Evolutionary conservation across 2,329 filamentous ascomycete species (phyloP), one percentile per base, ranked within the genome.

Genomic region (Alternaria viburni): DNA sequence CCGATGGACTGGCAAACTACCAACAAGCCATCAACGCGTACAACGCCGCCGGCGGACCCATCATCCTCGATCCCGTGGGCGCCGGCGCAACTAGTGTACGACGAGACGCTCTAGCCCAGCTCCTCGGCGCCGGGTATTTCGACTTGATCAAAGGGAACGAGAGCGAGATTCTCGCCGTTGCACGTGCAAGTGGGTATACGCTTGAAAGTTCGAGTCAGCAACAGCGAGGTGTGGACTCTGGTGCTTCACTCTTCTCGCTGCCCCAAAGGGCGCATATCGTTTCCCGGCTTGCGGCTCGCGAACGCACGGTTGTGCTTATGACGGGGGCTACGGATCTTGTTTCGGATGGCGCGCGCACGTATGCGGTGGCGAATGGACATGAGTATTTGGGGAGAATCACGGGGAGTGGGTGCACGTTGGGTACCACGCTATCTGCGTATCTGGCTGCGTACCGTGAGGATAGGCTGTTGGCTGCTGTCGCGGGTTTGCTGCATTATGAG

Each of bases 91-190:
- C 93, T 0, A 75, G 86, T 7, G 85, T 95, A 47, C 88, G 96
- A 12, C 88, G 90, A 54, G 83, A 86, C 1, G 91, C 93, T 0
- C 88, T 95, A 26, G 88, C 88, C 62, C 85, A 85, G 2, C 87
- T 98, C 41, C 85, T 97, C 74, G 83, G 87, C 0, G 86, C 84
- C 3, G 93, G 93, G 43, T 92, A 92, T 78, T 92, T 97, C 72
- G 89, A 93, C 78, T 85, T 97, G 45, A 94, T 98, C 80, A 98
- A 98, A 78, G 95, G 95, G 52, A 98, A 98, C 80, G 93, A 96
- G 77, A 89, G 91, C 57, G 96, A 98, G 79, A 93, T 98, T 65
- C 84, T 87, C 51, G 89, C 91, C 3, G 89, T 95, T 0, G 87
- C 86, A 10, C 59, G 67, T 4, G 72, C 76, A 2, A 73, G 70